Evolutionary conservation across 805 yeast genomes (phyloP).

Genomic region (Teunomyces atbi): DNA sequence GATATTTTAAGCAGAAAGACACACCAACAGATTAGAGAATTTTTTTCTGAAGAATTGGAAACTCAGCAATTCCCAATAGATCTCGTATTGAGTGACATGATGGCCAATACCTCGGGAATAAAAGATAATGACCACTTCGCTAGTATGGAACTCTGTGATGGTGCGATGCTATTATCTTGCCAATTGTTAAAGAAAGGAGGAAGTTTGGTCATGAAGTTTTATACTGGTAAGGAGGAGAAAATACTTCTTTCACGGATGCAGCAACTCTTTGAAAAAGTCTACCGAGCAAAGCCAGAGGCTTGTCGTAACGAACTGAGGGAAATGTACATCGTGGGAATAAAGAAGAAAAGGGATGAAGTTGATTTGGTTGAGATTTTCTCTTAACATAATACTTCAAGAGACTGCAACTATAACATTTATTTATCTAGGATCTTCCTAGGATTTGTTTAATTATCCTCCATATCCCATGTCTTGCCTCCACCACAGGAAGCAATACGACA

Average conservation of each 20-base stretch:
- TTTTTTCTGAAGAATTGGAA: conserved; percentile 36
- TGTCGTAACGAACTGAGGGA: conserved; percentile 80
- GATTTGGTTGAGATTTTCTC: background rate
- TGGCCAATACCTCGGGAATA: conserved; percentile 87
- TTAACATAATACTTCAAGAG: too few relatives aligned
- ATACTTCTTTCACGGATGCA: conserved; percentile 58
- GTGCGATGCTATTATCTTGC: conserved; percentile 75
- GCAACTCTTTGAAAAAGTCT: conserved; percentile 59
- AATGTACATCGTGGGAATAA: conserved; percentile 71
- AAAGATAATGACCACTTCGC: conserved; percentile 76
- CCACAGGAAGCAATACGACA: conserved; percentile 28
- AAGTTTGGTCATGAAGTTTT: conserved; percentile 75
- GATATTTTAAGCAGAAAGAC: conserved; percentile 45
- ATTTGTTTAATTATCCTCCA: conserved; percentile 7
- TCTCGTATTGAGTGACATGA: conserved; percentile 73
- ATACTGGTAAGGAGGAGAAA: conserved; percentile 76
- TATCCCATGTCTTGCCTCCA: conserved; percentile 20
- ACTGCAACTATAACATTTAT: background rate
- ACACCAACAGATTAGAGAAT: conserved; percentile 52
- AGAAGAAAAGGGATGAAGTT: conserved; percentile 10
- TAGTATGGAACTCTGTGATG: conserved; percentile 91
- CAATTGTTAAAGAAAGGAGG: conserved; percentile 73
- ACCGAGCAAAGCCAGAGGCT: conserved; percentile 76
- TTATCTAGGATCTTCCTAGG: background rate
- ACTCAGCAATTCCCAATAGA: conserved; percentile 21